Conservation (phyloP, 2,329 filamentous ascomycete species). For the Geosmithia putterillii region DNA sequence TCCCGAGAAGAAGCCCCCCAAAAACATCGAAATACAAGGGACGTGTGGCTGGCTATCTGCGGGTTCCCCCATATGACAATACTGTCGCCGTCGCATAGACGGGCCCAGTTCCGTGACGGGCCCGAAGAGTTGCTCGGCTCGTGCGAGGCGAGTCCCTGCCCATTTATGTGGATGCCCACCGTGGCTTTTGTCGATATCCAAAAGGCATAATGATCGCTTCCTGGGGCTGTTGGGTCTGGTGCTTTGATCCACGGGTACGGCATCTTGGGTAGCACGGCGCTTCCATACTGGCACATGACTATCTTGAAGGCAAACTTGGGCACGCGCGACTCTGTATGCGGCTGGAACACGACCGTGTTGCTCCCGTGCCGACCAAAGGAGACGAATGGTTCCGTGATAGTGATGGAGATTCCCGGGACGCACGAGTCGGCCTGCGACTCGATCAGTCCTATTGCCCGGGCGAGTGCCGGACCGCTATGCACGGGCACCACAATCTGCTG, state of each 20-base stretch:
- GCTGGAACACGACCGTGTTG: slow-evolving; percentile 57
- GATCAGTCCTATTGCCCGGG: slow-evolving; percentile 49
- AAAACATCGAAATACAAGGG: slow-evolving; percentile 38
- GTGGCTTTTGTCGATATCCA: slow-evolving; percentile 72
- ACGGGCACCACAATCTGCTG: slow-evolving; percentile 21
- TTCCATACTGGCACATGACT: slow-evolving; percentile 58
- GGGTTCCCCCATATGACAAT: slow-evolving; percentile 56
- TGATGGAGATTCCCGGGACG: slow-evolving; percentile 48
- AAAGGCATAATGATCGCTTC: slow-evolving; percentile 52
- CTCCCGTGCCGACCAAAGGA: slow-evolving; percentile 64
- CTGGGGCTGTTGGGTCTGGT: too few relatives aligned
- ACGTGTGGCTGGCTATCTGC: slow-evolving; percentile 25
- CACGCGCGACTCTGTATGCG: slow-evolving; percentile 54
- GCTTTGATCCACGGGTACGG: slow-evolving; percentile 38
- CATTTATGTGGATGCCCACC: slow-evolving; percentile 66
- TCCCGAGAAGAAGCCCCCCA: slow-evolving; percentile 41
- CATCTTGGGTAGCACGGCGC: slow-evolving; percentile 42
- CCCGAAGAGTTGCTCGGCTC: slow-evolving; percentile 39
- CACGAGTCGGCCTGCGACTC: slow-evolving; percentile 54
- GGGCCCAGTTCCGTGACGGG: slow-evolving; percentile 50
- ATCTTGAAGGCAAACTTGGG: slow-evolving; percentile 75
- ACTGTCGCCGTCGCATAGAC: slow-evolving; percentile 64
- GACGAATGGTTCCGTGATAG: slow-evolving; percentile 53
- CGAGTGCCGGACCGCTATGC: slow-evolving; percentile 15
- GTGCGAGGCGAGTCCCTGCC: slow-evolving; percentile 46